Conservation (phyloP, 2,329 filamentous ascomycete species). For the Stachybotrys elegans region DNA sequence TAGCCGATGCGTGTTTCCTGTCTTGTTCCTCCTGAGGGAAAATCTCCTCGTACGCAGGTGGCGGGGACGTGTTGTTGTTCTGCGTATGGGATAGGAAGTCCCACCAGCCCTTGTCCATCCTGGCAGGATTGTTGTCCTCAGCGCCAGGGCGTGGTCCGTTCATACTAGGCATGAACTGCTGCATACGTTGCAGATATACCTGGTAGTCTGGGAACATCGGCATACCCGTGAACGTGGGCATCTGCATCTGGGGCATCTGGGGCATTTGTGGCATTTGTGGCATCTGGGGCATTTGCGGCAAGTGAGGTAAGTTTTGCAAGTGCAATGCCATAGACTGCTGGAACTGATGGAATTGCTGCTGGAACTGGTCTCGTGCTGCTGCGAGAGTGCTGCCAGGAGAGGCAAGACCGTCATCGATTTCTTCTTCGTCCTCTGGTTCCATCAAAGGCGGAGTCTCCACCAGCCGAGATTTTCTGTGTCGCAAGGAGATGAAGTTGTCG, state of each 20-base stretch:
- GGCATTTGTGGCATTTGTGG: constrained; percentile 56
- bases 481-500: constrained; percentile 29
- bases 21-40: constrained; percentile 56
- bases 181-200: constrained; percentile 61
- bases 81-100: constrained; percentile 53
- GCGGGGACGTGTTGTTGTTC: constrained; percentile 44
- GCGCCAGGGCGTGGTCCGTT: constrained; percentile 44
- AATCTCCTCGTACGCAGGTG: constrained; percentile 75
- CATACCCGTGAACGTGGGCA: constrained; percentile 50
- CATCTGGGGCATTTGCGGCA: no score
- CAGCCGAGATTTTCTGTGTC: constrained; percentile 19
- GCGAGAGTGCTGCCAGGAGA: constrained; percentile 59
- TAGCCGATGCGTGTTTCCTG: constrained; percentile 53
- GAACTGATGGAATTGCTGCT: constrained; percentile 69
- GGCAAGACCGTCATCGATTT: constrained; percentile 28
- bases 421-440: constrained; percentile 33
- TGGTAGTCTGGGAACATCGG: constrained; percentile 68
- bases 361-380: constrained; percentile 66
- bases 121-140: constrained; percentile 31
- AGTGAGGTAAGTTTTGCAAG: constrained; percentile 50
- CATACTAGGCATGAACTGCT: constrained; percentile 66
- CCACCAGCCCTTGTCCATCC: constrained; percentile 60
- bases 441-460: constrained; percentile 27
- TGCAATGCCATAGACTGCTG: constrained; percentile 66
- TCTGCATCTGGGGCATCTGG: constrained; percentile 59